A percentile compares a stretch with the other conserved stretches of the same genome.
phyloP scores from a whole-genome alignment of 208 protist genomes.

The Porcisia deanei region DNA sequence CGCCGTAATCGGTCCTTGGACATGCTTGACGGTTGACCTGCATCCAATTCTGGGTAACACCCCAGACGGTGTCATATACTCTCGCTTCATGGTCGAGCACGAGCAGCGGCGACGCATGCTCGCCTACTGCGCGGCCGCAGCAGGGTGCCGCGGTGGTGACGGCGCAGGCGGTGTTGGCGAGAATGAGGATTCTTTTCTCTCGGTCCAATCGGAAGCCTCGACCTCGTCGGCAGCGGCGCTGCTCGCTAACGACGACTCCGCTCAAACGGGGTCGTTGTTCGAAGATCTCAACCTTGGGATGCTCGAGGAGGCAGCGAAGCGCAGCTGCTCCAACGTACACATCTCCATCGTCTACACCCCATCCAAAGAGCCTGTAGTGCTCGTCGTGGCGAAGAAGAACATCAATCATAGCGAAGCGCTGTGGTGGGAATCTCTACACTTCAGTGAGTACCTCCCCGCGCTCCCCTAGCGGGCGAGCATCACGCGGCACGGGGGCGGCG shows the following conservation, averaged over 20 bases:
- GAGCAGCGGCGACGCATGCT: constrained; percentile 32
- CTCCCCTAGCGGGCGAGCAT: constrained; percentile 9
- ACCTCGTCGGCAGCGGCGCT: constrained; percentile 10
- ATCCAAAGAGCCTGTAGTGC: constrained; percentile 10
- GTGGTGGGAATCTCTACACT: constrained; percentile 31
- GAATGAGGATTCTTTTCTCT: constrained; percentile 33
- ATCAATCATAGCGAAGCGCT: constrained; percentile 20
- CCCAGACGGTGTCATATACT: constrained; percentile 20
- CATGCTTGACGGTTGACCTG: constrained; percentile 30
- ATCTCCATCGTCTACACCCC: constrained; percentile 20
- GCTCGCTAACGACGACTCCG: constrained; percentile 13
- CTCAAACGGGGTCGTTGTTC: background rate
- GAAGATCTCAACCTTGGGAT: constrained; percentile 20
- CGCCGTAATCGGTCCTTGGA: constrained; percentile 23
- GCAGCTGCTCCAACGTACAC: constrained; percentile 27
- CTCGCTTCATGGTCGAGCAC: constrained; percentile 46
- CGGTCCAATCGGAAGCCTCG: constrained; percentile 21
- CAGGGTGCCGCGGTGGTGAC: constrained; percentile 12
- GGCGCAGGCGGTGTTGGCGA: background rate
- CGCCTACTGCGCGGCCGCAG: constrained; percentile 27
- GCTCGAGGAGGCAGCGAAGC: constrained; percentile 26
- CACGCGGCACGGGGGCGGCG: background rate
- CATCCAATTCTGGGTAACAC: constrained; percentile 20
- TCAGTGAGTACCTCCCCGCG: constrained; percentile 17
- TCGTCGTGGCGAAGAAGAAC: constrained; percentile 28